phyloP scores from a whole-genome alignment of 164 flowering plant genomes.

The grape (Vitis vinifera) region ASM3070453v1 NC_081820.1:16850501-16851000 shows the following conservation, averaged over 20 bases:
- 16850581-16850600: slow-evolving; percentile 20
- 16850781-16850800: neutral
- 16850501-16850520: neutral
- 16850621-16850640: neutral
- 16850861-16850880: too few species aligned
- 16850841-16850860: neutral
- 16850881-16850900: too few species aligned
- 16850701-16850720: neutral
- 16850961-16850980: too few species aligned
- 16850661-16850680: neutral
- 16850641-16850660: neutral
- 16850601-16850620: slow-evolving; percentile 33
- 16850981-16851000: too few species aligned
- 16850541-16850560: slow-evolving; percentile 28
- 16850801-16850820: slow-evolving; percentile 3
- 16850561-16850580: slow-evolving; percentile 35
- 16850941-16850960: too few species aligned
- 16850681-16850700: slow-evolving; percentile 2
- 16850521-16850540: slow-evolving; percentile 4
- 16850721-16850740: neutral
- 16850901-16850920: too few species aligned
- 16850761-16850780: neutral
- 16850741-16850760: neutral
- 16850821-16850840: slow-evolving; percentile 15
- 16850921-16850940: too few species aligned